phyloP scores from a whole-genome alignment of 208 protist genomes.

The Lotmaria passim region DNA sequence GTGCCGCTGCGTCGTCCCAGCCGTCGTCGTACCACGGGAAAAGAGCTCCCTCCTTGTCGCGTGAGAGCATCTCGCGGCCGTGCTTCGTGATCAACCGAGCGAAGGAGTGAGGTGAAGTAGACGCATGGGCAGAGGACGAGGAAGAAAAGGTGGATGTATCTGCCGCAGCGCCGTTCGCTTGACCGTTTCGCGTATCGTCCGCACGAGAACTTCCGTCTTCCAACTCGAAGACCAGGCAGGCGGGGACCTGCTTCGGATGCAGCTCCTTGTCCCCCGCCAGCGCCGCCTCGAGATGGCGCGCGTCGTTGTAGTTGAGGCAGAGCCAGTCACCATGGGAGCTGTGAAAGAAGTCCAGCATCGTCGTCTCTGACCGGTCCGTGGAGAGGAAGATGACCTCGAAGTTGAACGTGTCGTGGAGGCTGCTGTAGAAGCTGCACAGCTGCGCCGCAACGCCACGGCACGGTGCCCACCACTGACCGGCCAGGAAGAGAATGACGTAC shows the following conservation, averaged over 20 bases:
- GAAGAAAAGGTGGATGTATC: neutral
- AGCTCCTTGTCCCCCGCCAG: neutral
- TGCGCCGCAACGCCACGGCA: constrained; percentile 18
- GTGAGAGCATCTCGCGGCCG: constrained; percentile 11
- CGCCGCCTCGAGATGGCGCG: constrained; percentile 4
- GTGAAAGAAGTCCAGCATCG: constrained; percentile 57
- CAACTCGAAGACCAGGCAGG: constrained; percentile 9
- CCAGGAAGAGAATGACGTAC: constrained; percentile 16
- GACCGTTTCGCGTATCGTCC: neutral
- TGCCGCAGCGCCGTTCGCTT: neutral
- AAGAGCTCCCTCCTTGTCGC: neutral
- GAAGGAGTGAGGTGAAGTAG: neutral
- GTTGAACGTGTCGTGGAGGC: constrained; percentile 18
- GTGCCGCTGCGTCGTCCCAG: constrained; percentile 1
- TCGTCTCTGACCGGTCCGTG: constrained; percentile 42
- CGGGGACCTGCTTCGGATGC: constrained; percentile 6
- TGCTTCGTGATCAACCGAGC: constrained; percentile 8
- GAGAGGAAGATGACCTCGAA: constrained; percentile 77
- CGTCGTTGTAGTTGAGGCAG: constrained; percentile 22
- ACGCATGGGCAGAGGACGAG: too few relatives aligned
- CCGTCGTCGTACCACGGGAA: constrained; percentile 22
- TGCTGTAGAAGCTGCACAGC: constrained; percentile 38
- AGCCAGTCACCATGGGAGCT: constrained; percentile 39
- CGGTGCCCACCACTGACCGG: constrained; percentile 18
- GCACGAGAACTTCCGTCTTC: neutral